Conservation (phyloP, 2,329 filamentous ascomycete genomes). For the Talaromyces sp. region DNA sequence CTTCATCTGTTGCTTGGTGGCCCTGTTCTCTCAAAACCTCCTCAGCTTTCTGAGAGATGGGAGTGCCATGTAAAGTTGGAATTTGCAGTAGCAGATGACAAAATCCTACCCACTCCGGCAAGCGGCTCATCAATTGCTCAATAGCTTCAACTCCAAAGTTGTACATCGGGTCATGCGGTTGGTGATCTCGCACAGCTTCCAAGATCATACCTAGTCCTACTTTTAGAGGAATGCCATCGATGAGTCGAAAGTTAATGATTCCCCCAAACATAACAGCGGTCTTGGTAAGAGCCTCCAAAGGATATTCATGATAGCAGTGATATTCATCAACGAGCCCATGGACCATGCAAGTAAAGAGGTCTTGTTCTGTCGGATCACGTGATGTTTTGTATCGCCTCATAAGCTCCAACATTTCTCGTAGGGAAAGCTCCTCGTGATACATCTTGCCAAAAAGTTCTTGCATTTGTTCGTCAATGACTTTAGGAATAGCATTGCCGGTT, state of each 20-base stretch:
- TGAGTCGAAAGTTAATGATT: constrained; percentile 88
- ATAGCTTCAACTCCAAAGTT: constrained; percentile 96
- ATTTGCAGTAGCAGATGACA: constrained; percentile 81
- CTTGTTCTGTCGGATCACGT: constrained; percentile 76
- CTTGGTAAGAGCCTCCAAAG: constrained; percentile 89
- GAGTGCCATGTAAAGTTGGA: constrained; percentile 74
- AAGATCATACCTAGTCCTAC: constrained; percentile 96
- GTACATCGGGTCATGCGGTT: constrained; percentile 85
- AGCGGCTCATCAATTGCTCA: constrained; percentile 76
- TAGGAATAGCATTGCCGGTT: constrained; percentile 74
- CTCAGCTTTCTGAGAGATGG: constrained; percentile 76
- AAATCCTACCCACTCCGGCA: constrained; percentile 93
- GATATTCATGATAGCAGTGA: constrained; percentile 90
- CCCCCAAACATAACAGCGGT: constrained; percentile 95
- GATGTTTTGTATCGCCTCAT: constrained; percentile 87
- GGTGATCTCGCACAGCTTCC: constrained; percentile 86
- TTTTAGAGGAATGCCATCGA: constrained; percentile 84
- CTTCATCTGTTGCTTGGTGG: constrained; percentile 53
- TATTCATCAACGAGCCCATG: constrained; percentile 97
- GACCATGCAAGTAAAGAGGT: constrained; percentile 97
- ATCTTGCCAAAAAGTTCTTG: constrained; percentile 97
- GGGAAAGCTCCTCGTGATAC: constrained; percentile 87
- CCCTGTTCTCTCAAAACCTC: constrained; percentile 71
- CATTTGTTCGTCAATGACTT: constrained; percentile 82
- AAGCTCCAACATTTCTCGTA: constrained; percentile 78